Base-by-base conservation (phyloP, 1,284 basidiomycete species). In the Porodaedalea pini region DNA sequence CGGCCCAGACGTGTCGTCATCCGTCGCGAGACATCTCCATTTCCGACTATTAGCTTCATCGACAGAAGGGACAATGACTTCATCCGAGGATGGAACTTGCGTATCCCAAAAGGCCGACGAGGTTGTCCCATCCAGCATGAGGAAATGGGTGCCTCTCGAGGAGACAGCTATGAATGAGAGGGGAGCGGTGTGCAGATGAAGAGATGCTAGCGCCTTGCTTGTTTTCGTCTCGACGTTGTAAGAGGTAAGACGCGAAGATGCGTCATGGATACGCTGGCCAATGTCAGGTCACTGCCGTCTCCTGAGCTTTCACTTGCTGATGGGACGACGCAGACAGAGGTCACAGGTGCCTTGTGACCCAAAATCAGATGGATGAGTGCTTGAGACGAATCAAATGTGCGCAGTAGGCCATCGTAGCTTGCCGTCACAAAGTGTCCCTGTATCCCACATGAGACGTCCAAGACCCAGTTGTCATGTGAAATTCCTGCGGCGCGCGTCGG, bases 391-490 rank as follows among this genome's bases (percentile, higher is more conserved):
- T 91, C 83, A 64, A 93, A 91, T 2, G 85, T 71, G 54, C 88
- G 86, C 45, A 93, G 65, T 51, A 81, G 77, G 4, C 90, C 90
- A 63, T 94, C 89, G 65, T 94, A 95, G 1, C 89, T 90, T 0
- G 84, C 85, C 0, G 92, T 88, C 1, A 93, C 67, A 67, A 94
- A 86, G 64, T 85, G 77, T 31, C 86, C 86, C 60, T 80, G 73
- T 49, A 86, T 67, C 59, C 76, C 73, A 57, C 88, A 86, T 41
- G 87, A 88, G 25, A 98, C 80, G 11, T 86, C 85, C 0, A 91
- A 92, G 0, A 97, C 88, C 96, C 95, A 99, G 65, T 98, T 94
- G 63, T 98, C 91, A 64, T 94, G 91, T 19, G 90, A 87, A 56
- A 94, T 79, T 32, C 87, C 81, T 0, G 87, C 82, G 68, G 93